Evolutionary conservation across 1,139 yeast species (phyloP).

Genomic region (Suhomyces maxii): DNA sequence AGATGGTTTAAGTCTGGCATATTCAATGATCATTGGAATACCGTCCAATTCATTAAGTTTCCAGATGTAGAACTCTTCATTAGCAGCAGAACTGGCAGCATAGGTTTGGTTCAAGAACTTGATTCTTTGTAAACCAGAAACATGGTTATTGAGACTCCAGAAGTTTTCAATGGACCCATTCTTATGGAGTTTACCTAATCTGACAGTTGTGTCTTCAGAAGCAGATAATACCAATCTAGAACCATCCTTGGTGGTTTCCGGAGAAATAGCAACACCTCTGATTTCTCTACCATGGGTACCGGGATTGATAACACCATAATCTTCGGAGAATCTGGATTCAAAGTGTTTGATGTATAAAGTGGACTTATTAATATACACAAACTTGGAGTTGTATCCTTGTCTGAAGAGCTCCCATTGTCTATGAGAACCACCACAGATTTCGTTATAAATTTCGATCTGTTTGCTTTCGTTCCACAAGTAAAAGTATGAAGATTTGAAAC

Average conservation of each 20-base stretch:
- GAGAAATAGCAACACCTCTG: constrained; percentile 59
- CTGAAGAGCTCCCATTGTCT: constrained; percentile 67
- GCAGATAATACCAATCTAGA: constrained; percentile 61
- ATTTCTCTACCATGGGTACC: constrained; percentile 94
- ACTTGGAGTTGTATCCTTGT: constrained; percentile 19
- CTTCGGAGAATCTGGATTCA: constrained; percentile 20
- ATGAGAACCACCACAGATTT: constrained; percentile 91
- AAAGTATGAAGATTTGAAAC: constrained; percentile 79
- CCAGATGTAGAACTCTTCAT: constrained; percentile 90
- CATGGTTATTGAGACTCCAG: constrained; percentile 77
- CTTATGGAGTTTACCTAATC: constrained; percentile 48
- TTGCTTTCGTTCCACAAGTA: constrained; percentile 81
- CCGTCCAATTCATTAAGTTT: constrained; percentile 39
- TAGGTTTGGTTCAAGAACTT: constrained; percentile 55
- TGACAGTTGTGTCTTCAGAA: constrained; percentile 83
- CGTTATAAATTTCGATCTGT: constrained; percentile 68
- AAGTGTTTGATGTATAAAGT: constrained; percentile 31
- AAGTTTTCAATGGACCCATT: constrained; percentile 45
- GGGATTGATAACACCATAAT: constrained; percentile 34
- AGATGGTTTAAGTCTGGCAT: constrained; percentile 48
- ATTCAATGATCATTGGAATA: constrained; percentile 46
- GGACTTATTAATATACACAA: constrained; percentile 61
- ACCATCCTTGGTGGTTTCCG: constrained; percentile 20
- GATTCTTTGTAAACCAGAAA: constrained; percentile 81
- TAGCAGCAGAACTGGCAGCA: constrained; percentile 72